Percentiles rank a stretch among this genome's conserved stretches.
Conservation (phyloP, 345 rosid species). For the Luvunga scandens region DNA sequence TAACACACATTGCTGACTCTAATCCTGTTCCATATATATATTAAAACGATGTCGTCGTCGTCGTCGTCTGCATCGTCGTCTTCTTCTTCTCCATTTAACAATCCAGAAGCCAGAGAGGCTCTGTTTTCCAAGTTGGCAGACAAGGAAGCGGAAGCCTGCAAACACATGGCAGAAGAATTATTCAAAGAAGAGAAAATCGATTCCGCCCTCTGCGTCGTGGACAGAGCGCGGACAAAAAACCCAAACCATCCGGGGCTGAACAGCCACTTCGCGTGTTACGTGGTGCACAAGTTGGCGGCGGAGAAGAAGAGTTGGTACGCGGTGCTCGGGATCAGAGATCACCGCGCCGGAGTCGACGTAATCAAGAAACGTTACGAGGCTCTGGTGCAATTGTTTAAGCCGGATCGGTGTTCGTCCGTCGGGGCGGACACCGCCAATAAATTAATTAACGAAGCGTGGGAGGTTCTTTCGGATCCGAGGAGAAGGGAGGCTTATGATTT, state of each 20-base stretch:
- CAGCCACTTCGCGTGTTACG: background rate
- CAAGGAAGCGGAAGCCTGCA: background rate
- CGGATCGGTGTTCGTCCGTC: background rate
- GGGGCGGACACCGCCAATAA: background rate
- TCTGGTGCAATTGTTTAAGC: too few species aligned
- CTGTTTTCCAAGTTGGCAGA: background rate
- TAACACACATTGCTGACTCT: too few species aligned
- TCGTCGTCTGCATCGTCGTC: too few species aligned
- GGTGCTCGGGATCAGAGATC: background rate
- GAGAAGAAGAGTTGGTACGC: background rate
- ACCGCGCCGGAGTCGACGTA: background rate
- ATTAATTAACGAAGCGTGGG: background rate
- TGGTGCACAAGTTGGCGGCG: background rate
- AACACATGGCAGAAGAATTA: background rate
- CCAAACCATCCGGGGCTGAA: background rate
- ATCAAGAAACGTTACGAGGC: background rate
- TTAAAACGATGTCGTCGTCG: background rate
- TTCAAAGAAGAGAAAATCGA: background rate
- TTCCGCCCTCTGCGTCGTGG: background rate
- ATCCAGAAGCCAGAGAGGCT: background rate
- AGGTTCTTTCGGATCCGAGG: background rate
- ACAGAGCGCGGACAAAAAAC: background rate
- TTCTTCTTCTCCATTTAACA: background rate
- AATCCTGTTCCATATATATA: too few species aligned
- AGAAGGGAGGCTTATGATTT: background rate